Evolutionary conservation across 768 basidiomycete species (phyloP), one percentile per base, ranked within the genome.

Genomic region (Cantharellus anzutake): DNA sequence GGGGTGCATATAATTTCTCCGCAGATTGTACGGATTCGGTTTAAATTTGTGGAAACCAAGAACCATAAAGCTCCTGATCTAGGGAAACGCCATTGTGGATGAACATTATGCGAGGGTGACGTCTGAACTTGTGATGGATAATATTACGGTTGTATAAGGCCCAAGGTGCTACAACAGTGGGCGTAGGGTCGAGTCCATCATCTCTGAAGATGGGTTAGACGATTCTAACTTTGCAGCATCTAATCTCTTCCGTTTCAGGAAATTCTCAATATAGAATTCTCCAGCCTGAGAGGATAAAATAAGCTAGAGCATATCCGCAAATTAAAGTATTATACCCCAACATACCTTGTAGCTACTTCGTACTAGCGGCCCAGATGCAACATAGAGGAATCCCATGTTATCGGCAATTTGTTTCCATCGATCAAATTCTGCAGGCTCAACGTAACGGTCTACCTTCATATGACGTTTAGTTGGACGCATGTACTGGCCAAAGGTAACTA

Each of bases 391-490:
- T 44, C 94, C 92, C 78, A 96, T 83, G 62, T 82, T 80, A 66
- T 97, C 90, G 4, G 96, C 94, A 5, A 86, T 75, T 65, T 79
- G 73, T 68, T 85, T 92, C 94, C 94, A 99, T 60, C 77, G 73
- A 62, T 87, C 86, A 65, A 98, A 99, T 68, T 98, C 93, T 3
- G 80, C 78, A 1, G 96, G 96, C 62, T 89, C 81, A 34, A 98
- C 91, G 66, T 99, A 99, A 39, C 90, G 85, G 64, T 90, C 85
- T 5, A 99, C 96, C 71, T 98, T 99, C 96, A 99, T 98, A 71
- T 99, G 96, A 38, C 83, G 80, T 71, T 98, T 98, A 4, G 96
- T 97, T 4, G 96, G 96, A 56, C 96, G 85, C 96, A 99, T 98
- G 71, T 99, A 99, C 72, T 99, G 96, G 2, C 96, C 96, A 68